A percentile compares a stretch with the other conserved stretches of the same genome.
These are phyloP conservation scores for Peniophora sp. DNA, from an alignment of 1,284 basidiomycete genomes.

Conservation along the genomic window DNA sequence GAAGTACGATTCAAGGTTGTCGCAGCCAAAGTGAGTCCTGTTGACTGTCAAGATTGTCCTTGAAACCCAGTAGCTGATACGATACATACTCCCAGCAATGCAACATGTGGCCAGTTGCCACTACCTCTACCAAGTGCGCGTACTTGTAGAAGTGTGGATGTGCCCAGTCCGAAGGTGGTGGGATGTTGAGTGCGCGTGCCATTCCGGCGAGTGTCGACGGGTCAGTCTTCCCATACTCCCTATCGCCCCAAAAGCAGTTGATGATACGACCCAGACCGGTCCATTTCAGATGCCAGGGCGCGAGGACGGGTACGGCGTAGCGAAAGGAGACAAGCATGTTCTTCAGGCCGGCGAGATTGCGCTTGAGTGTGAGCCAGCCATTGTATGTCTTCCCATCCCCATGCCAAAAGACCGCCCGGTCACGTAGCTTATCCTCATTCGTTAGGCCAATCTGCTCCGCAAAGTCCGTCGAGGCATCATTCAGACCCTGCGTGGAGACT, in stretches of 20 bases:
- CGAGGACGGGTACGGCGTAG: conserved; percentile 8
- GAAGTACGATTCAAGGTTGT: too few species aligned
- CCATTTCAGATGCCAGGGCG: conserved; percentile 15
- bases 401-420: conserved; percentile 3
- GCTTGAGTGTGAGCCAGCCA: conserved; percentile 4
- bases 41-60: too few species aligned
- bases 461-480: neutral
- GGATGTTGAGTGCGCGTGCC: too few species aligned
- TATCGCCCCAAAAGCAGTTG: conserved; percentile 2
- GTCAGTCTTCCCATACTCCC: too few species aligned
- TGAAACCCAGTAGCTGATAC: too few species aligned
- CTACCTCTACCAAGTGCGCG: too few species aligned
- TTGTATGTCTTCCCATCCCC: conserved; percentile 14
- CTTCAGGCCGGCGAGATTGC: conserved; percentile 1
- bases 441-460: neutral
- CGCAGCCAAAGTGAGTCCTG: conserved; percentile 1
- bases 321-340: conserved; percentile 5
- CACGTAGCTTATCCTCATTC: neutral
- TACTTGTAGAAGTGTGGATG: too few species aligned
- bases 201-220: too few species aligned
- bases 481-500: neutral
- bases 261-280: conserved; percentile 8
- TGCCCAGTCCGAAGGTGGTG: too few species aligned
- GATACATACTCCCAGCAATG: too few species aligned
- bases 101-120: too few species aligned